Evolutionary conservation across 257 asterid species (phyloP).

Genomic region (Misopates orontium): DNA sequence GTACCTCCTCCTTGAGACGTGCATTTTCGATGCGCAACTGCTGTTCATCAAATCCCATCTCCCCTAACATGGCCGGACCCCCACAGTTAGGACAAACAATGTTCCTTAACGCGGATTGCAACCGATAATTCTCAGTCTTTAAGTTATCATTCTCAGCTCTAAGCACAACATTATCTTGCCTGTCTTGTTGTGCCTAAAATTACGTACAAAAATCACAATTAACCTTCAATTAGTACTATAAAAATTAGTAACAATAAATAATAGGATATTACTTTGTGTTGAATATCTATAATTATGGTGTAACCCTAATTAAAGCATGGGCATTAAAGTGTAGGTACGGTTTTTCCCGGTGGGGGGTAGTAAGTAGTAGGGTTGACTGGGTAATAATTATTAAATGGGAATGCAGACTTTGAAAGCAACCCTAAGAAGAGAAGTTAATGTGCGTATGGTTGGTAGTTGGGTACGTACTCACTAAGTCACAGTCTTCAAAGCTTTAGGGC

Average conservation of each 20-base stretch:
- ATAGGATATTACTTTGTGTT: too few species aligned
- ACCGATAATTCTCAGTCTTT: slow-evolving; percentile 72
- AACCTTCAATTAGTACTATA: background rate
- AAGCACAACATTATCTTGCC: slow-evolving; percentile 66
- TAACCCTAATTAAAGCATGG: slow-evolving; percentile 25
- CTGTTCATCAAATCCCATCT: slow-evolving; percentile 87
- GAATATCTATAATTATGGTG: background rate
- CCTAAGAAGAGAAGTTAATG: slow-evolving; percentile 7
- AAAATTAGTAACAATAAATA: background rate
- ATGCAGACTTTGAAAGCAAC: slow-evolving; percentile 59
- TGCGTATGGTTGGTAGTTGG: slow-evolving; percentile 24
- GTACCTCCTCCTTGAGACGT: slow-evolving; percentile 91
- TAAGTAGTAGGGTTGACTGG: slow-evolving; percentile 67
- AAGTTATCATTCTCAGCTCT: slow-evolving; percentile 84
- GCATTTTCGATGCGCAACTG: slow-evolving; percentile 87
- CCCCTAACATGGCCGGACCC: slow-evolving; percentile 83
- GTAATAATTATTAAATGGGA: slow-evolving; percentile 45
- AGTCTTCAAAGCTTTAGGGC: slow-evolving; percentile 7
- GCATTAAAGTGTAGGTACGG: slow-evolving; percentile 69
- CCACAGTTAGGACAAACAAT: slow-evolving; percentile 93
- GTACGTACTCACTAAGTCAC: too few species aligned
- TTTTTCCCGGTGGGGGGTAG: slow-evolving; percentile 38
- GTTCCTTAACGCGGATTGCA: slow-evolving; percentile 74
- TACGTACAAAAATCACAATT: background rate
- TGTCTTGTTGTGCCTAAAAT: slow-evolving; percentile 86